phyloP scores from a whole-genome alignment of 2,329 filamentous ascomycete species.

The Aspergillus jensenii region DNA sequence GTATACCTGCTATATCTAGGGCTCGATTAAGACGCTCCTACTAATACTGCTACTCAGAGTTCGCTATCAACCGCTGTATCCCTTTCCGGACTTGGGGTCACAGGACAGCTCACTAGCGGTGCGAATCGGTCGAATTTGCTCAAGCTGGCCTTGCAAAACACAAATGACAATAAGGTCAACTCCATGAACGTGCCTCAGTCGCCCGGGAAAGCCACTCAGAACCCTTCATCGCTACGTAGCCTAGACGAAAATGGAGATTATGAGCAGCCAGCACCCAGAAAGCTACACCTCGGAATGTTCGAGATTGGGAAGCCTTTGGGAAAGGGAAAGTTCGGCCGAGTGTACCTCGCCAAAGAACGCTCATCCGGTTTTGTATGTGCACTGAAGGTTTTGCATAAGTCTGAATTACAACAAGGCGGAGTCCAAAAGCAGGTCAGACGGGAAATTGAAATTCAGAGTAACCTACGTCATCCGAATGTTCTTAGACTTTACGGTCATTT shows the following conservation, averaged over 20 bases:
- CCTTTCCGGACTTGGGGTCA: conserved; percentile 48
- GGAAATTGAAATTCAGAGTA: conserved; percentile 87
- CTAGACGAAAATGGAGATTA: conserved; percentile 52
- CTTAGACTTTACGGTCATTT: conserved; percentile 83
- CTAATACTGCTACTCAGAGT: conserved; percentile 36
- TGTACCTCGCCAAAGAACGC: conserved; percentile 80
- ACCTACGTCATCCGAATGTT: conserved; percentile 83
- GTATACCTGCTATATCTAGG: conserved; percentile 47
- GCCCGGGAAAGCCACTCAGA: conserved; percentile 62
- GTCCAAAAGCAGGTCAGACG: conserved; percentile 85
- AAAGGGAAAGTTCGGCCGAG: conserved; percentile 84
- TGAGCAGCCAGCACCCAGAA: conserved; percentile 56
- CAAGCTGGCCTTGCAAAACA: conserved; percentile 80
- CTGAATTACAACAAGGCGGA: conserved; percentile 73
- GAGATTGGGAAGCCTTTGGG: conserved; percentile 84
- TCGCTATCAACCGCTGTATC: conserved; percentile 49
- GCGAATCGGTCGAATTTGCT: conserved; percentile 75
- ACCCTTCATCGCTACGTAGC: conserved; percentile 34
- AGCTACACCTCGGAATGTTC: conserved; percentile 91
- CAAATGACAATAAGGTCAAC: conserved; percentile 63
- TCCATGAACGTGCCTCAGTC: conserved; percentile 54
- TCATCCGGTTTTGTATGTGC: conserved; percentile 80
- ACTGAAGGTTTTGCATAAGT: conserved; percentile 83
- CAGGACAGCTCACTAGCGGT: conserved; percentile 44
- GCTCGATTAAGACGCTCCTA: conserved; percentile 6